A percentile compares a stretch with the other conserved stretches of the same genome.
phyloP scores from a whole-genome alignment of 805 yeast species.

The Saccharomycopsis schoenii region DNA sequence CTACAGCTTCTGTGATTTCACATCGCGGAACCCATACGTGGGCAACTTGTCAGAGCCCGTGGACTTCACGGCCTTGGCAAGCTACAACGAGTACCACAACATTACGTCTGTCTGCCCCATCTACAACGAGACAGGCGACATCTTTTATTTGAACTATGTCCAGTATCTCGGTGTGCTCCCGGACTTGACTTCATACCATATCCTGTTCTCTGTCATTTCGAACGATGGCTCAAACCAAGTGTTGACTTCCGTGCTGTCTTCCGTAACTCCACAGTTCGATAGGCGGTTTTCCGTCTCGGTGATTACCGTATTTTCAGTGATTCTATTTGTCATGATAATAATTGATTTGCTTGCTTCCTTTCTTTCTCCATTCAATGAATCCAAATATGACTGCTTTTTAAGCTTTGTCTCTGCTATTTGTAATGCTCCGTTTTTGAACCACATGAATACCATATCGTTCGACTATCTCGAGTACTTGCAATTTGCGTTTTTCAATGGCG shows the following conservation, averaged over 20 bases:
- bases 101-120: background rate
- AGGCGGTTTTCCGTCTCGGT: slow-evolving; percentile 31
- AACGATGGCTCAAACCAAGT: slow-evolving; percentile 29
- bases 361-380: slow-evolving; percentile 49
- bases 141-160: slow-evolving; percentile 22
- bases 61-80: background rate
- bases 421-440: slow-evolving; percentile 43
- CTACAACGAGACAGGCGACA: slow-evolving; percentile 17
- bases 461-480: slow-evolving; percentile 46
- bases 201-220: slow-evolving; percentile 32
- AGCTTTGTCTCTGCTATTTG: slow-evolving; percentile 48
- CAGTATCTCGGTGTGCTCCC: slow-evolving; percentile 22
- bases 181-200: slow-evolving; percentile 37
- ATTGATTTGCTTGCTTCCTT: slow-evolving; percentile 29
- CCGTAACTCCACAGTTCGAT: slow-evolving; percentile 40
- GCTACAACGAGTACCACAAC: background rate
- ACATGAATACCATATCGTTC: slow-evolving; percentile 43
- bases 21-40: background rate
- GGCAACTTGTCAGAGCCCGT: background rate
- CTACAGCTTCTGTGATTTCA: slow-evolving; percentile 33
- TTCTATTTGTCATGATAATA: slow-evolving; percentile 31
- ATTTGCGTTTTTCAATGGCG: slow-evolving; percentile 47
- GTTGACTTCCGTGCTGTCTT: slow-evolving; percentile 39
- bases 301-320: slow-evolving; percentile 29
- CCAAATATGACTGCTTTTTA: slow-evolving; percentile 39